Conservation (phyloP, 2,329 filamentous ascomycete genomes). For the Pseudocercospora fuligena region DNA sequence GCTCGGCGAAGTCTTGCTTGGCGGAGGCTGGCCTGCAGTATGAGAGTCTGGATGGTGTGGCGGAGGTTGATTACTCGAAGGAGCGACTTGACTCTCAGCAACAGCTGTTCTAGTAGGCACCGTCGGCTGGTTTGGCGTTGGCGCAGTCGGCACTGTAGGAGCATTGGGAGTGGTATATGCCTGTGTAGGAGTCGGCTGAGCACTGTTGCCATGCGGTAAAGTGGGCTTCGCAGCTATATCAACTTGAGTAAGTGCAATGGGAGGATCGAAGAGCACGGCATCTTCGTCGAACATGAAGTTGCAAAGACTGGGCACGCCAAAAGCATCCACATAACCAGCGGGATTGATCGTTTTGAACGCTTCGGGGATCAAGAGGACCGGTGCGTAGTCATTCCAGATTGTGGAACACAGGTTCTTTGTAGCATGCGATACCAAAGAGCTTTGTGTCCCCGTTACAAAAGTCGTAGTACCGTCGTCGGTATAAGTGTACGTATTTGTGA, state of each 20-base stretch:
- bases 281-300: constrained; percentile 21
- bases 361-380: constrained; percentile 28
- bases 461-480: background rate
- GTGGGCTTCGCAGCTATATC: constrained; percentile 15
- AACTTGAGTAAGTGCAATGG: constrained; percentile 22
- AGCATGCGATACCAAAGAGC: constrained; percentile 9
- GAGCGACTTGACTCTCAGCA: constrained; percentile 1
- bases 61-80: background rate
- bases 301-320: constrained; percentile 7
- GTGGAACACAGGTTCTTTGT: constrained; percentile 32
- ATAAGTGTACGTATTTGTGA: constrained; percentile 10
- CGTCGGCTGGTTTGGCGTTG: constrained; percentile 2
- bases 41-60: background rate
- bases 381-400: constrained; percentile 33
- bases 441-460: background rate
- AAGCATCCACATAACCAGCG: constrained; percentile 1
- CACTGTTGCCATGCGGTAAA: constrained; percentile 10
- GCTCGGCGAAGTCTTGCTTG: constrained; percentile 1
- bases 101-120: background rate
- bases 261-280: constrained; percentile 32
- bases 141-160: background rate
- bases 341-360: constrained; percentile 26
- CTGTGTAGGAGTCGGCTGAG: constrained; percentile 7
- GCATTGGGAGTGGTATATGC: background rate
- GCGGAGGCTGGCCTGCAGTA: background rate